Evolutionary conservation across 1,284 basidiomycete species (phyloP), one percentile per base, ranked within the genome.

Genomic region (Fomes fomentarius): DNA sequence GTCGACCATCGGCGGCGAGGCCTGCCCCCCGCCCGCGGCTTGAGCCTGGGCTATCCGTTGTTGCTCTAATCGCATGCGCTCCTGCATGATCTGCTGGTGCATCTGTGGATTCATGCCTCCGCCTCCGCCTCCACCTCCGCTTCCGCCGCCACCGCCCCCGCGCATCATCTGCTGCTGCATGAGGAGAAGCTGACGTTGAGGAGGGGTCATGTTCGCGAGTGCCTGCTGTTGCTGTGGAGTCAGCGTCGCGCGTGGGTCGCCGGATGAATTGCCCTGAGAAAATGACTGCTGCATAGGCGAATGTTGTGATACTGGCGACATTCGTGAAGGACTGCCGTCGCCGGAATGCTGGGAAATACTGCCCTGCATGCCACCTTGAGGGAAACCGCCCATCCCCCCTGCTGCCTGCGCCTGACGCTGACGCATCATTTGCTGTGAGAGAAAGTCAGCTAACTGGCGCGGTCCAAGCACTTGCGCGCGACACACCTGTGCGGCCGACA

Each of bases 401-500:
- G 53, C 61, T 1, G 54, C 47, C 41, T 64, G 63, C 43, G 54
- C 21, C 40, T 63, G 63, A 26, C 56, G 56, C 37, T 62, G 64
- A 15, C 56, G 55, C 19, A 58, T 41, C 50, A 52, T 35, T n/a
- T 49, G 52, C 57, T 58, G 21, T 14, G 9, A 12, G 15, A 10
- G 7, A 19, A 22, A 28, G 34, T 31, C 7, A 38, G n/a, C 21
- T 21, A 5, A 30, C 24, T 3, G 9, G 11, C 1, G 15, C 7
- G 12, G 28, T 28, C 6, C 48, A 42, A 41, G n/a, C 42, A 35
- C 9, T 14, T 24, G 38, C 10, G 24, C 38, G 19, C 10, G 8
- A 70, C 74, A 50, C 60, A 87, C 84, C 73, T 83, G 82, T 21
- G 81, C 66, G 53, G 70, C 60, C 39, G 80, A 69, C 71, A 89